Percentiles rank a stretch among this genome's conserved stretches.
phyloP scores from a whole-genome alignment of 208 protist species.

The Trichomonas tenax region DNA sequence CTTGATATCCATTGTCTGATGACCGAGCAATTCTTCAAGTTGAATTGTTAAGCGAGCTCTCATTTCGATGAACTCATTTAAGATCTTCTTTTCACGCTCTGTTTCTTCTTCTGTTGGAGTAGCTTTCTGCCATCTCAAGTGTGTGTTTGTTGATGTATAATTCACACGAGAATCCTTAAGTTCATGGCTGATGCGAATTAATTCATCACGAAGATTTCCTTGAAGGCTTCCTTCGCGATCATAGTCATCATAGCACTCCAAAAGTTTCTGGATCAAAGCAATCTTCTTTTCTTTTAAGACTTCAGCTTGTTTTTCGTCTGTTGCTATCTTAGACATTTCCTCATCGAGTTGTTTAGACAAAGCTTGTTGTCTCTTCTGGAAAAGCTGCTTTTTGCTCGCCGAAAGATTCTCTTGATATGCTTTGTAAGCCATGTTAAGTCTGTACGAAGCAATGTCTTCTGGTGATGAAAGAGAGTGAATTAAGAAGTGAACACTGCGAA shows the following conservation, averaged over 20 bases:
- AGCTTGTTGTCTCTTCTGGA: neutral
- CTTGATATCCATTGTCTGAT: neutral
- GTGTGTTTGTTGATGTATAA: neutral
- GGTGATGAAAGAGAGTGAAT: neutral
- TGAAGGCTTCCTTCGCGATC: neutral
- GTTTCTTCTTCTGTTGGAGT: neutral
- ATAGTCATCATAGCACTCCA: neutral
- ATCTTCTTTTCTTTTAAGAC: neutral
- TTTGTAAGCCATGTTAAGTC: neutral
- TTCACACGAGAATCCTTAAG: neutral
- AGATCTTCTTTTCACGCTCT: neutral
- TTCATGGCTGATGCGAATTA: neutral
- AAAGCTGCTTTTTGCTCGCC: neutral
- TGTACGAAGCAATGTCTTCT: neutral
- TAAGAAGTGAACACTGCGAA: neutral
- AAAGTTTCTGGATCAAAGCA: neutral
- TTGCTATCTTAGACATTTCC: neutral
- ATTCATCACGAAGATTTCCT: neutral
- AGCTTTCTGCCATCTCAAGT: neutral
- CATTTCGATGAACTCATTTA: neutral
- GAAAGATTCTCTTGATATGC: neutral
- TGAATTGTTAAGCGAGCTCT: neutral
- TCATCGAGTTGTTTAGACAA: neutral
- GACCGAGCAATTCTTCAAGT: neutral
- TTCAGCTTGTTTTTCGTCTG: no score